Percentiles rank a stretch among this genome's conserved stretches.
Evolutionary conservation across 139 green algal genomes (phyloP).

Genomic region (Micractinium conductrix): DNA sequence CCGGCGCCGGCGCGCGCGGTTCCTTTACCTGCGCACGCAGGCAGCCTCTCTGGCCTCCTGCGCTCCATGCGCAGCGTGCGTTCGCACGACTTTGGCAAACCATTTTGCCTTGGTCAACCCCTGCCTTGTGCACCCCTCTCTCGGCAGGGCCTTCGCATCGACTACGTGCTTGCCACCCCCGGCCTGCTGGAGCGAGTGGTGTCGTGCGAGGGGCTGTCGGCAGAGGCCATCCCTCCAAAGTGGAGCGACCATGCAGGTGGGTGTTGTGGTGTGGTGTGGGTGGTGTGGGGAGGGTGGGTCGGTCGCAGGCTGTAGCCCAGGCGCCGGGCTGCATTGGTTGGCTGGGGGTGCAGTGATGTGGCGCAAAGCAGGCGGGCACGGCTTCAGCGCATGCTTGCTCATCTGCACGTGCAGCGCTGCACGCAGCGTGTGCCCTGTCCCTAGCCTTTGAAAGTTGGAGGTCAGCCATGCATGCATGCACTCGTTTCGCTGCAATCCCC

Average conservation of each 20-base stretch:
- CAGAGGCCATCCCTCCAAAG: constrained; percentile 65
- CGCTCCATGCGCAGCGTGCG: no score
- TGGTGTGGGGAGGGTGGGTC: no score
- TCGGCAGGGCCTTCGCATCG: constrained; percentile 72
- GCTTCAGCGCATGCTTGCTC: not conserved
- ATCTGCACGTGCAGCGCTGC: no score
- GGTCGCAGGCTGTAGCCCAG: no score
- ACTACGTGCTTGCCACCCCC: constrained; percentile 66
- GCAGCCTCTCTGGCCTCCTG: no score
- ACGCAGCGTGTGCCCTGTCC: not conserved
- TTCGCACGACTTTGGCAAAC: no score
- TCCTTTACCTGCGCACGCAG: no score
- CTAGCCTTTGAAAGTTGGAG: no score
- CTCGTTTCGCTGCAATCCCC: no score
- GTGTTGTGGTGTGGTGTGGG: not conserved
- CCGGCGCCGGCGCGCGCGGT: no score
- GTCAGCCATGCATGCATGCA: not conserved
- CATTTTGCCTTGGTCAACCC: no score
- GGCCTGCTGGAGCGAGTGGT: constrained; percentile 57
- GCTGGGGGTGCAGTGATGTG: not conserved
- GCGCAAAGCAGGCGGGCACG: not conserved
- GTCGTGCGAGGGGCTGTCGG: constrained; percentile 64
- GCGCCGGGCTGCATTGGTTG: not conserved
- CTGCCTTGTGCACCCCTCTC: no score
- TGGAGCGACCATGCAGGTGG: constrained; percentile 60